Evolutionary conservation across 1,284 basidiomycete species (phyloP), one percentile per base, ranked within the genome.

Genomic region (Pseudozyma sp.): DNA sequence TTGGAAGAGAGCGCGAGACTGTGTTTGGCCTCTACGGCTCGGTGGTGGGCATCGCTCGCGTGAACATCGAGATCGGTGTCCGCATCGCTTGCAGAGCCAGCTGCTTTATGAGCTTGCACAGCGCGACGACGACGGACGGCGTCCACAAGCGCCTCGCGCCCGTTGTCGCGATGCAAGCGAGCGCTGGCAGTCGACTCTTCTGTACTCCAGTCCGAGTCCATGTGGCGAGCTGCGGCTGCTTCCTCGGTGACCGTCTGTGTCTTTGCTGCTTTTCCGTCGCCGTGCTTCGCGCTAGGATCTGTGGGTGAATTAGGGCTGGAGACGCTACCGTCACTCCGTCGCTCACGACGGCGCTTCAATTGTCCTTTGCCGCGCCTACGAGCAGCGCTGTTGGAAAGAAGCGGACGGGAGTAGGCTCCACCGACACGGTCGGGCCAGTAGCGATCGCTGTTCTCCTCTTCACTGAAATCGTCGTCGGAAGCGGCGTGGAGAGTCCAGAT

Each of bases 341-440:
- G 61, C 8, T 49, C 54, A 14, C 71, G 66, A 19, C 62, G 71
- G 17, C 71, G 66, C 37, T 74, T 69, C 37, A 59, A 13, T 0
- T 37, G 44, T 3, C 54, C 54, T 45, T 73, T 68, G 43, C 61
- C 56, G 29, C 65, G 60, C 29, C 47, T 39, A 24, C 62, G 66
- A 48, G 45, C 19, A 13, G 57, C 42, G 19, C 16, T 58, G 44
- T 16, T 45, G 11, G 50, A 34, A 0, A 56, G 30, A 14, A 48
- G 52, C n/a, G 67, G 75, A 16, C 77, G 71, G 31, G 68, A 70
- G 51, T 65, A 78, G 19, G 78, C 78, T 13, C 77, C 78, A 8
- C 68, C 78, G 16, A 77, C 75, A 40, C 56, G 65, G 13, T 79
- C 72, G 9, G 72, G 72, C 72, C 72, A 75, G 7, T 67, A 42